These are phyloP conservation scores for Aspergillus egyptiacus DNA, from an alignment of 495 filamentous ascomycete species.

Conservation along the genomic window DNA sequence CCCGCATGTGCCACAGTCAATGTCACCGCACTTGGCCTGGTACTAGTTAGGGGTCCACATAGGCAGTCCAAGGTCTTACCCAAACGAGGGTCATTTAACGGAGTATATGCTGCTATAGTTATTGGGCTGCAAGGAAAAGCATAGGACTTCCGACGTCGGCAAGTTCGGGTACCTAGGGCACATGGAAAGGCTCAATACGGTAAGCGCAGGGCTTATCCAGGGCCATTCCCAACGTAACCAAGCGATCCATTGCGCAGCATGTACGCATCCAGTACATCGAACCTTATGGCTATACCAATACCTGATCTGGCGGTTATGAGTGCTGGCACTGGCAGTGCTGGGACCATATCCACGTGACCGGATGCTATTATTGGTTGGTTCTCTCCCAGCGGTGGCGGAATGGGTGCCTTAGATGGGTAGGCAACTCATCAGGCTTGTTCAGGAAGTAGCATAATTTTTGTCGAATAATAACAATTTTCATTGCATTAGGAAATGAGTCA, in stretches of 20 bases:
- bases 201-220: background rate
- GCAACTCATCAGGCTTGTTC: background rate
- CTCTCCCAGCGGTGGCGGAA: slow-evolving; percentile 4
- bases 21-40: too few species aligned
- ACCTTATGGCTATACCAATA: too few species aligned
- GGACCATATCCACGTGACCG: slow-evolving; percentile 10
- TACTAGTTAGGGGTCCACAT: too few species aligned
- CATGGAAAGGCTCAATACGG: background rate
- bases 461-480: background rate
- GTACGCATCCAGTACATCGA: too few species aligned
- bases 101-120: slow-evolving; percentile 1
- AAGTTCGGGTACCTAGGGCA: slow-evolving; percentile 6
- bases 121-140: slow-evolving; percentile 5
- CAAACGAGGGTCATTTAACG: background rate
- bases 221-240: background rate
- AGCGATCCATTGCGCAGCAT: background rate
- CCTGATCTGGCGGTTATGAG: background rate
- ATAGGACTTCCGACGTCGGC: background rate
- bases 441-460: background rate
- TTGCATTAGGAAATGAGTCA: slow-evolving; percentile 9
- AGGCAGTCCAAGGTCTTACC: too few species aligned
- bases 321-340: slow-evolving; percentile 3
- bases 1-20: too few species aligned
- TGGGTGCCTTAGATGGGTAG: background rate
- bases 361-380: background rate